These are phyloP conservation scores for Fusarium nanum DNA, from an alignment of 2,329 filamentous ascomycete species.

Conservation along the genomic window DNA sequence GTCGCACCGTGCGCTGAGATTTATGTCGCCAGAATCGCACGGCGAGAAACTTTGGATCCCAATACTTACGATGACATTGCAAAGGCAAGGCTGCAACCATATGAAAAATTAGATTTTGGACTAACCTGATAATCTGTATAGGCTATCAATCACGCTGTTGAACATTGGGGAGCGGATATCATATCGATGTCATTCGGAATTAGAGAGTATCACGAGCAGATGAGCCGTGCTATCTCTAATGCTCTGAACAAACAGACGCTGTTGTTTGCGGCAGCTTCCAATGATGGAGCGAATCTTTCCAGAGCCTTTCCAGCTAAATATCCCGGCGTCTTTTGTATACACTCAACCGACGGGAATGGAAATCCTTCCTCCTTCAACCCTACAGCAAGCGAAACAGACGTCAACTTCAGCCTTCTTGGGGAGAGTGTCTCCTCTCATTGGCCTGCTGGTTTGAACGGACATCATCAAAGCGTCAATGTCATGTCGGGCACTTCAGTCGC, in stretches of 20 bases:
- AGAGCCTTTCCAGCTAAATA: constrained; percentile 22
- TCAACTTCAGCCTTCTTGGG: constrained; percentile 16
- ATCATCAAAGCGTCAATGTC: background rate
- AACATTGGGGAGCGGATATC: background rate
- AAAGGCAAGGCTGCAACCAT: background rate
- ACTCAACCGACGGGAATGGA: constrained; percentile 20
- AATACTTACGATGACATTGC: background rate
- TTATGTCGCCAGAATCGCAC: background rate
- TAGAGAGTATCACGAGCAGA: background rate
- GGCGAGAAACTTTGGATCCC: background rate
- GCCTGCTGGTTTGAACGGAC: background rate
- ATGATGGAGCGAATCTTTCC: constrained; percentile 1
- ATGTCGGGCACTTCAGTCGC: constrained; percentile 1
- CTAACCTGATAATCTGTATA: no score
- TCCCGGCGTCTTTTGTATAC: constrained; percentile 21
- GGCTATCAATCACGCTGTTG: background rate
- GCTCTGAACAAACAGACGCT: background rate
- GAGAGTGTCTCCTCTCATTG: constrained; percentile 21
- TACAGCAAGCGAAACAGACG: background rate
- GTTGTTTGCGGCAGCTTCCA: constrained; percentile 25
- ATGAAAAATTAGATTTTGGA: no score
- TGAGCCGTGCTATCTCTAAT: background rate
- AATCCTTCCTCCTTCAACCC: constrained; percentile 18
- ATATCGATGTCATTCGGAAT: constrained; percentile 14
- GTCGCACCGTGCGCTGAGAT: background rate